Conservation (phyloP, 805 yeast genomes). For the Pichia rugopelliculosa region DNA sequence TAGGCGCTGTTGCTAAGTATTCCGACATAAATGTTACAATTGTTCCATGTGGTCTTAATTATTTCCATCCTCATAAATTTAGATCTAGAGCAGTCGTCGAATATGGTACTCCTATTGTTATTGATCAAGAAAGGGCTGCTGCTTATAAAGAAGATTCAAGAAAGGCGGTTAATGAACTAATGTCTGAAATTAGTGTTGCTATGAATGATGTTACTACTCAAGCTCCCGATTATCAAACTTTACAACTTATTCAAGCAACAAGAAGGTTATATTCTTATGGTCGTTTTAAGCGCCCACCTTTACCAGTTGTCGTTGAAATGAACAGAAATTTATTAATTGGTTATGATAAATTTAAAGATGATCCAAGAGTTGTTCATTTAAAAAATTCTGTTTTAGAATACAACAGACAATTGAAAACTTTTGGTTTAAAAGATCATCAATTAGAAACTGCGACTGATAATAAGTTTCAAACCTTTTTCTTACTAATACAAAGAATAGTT, state of each 20-base stretch:
- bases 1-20: slow-evolving; percentile 73
- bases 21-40: slow-evolving; percentile 70
- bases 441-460: slow-evolving; percentile 50
- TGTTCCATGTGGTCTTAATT: slow-evolving; percentile 96
- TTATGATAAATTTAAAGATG: slow-evolving; percentile 64
- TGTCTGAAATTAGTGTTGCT: slow-evolving; percentile 60
- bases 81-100: slow-evolving; percentile 93
- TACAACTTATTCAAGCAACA: slow-evolving; percentile 88
- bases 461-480: slow-evolving; percentile 39
- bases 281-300: slow-evolving; percentile 43
- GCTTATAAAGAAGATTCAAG: slow-evolving; percentile 60
- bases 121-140: slow-evolving; percentile 51
- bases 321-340: slow-evolving; percentile 82
- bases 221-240: slow-evolving; percentile 80
- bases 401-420: slow-evolving; percentile 53
- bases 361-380: slow-evolving; percentile 58
- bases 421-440: slow-evolving; percentile 68
- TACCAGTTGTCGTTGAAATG: slow-evolving; percentile 83
- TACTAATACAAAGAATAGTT: slow-evolving; percentile 50
- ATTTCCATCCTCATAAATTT: slow-evolving; percentile 92
- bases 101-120: slow-evolving; percentile 78
- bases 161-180: slow-evolving; percentile 60
- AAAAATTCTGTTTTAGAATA: slow-evolving; percentile 60
- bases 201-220: slow-evolving; percentile 77
- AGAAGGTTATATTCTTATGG: slow-evolving; percentile 72